Conservation (phyloP, 164 flowering plant genomes). For the Piper longum region DNA sequence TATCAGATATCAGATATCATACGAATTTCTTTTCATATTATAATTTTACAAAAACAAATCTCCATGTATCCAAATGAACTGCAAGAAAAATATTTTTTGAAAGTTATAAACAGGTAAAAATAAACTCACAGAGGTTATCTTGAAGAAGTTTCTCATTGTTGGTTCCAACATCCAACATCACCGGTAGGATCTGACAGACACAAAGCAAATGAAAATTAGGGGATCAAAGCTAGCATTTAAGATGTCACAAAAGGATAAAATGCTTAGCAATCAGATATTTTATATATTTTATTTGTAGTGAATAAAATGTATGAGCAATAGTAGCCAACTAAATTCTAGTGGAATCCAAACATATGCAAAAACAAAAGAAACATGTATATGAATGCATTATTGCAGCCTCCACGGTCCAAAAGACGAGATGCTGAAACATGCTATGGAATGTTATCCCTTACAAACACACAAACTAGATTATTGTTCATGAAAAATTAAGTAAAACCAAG, state of each 20-base stretch:
- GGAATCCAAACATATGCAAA: no score
- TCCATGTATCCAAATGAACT: neutral
- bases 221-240: neutral
- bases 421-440: no score
- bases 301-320: no score
- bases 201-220: neutral
- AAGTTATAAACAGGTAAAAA: neutral
- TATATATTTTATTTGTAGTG: no score
- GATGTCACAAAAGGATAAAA: neutral
- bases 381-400: no score
- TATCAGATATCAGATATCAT: no score
- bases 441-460: neutral
- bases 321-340: no score
- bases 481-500: neutral
- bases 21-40: no score
- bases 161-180: conserved; percentile 97
- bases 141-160: conserved; percentile 82
- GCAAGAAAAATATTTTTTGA: neutral
- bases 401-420: no score
- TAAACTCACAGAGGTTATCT: conserved; percentile 74
- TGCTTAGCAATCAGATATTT: neutral
- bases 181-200: conserved; percentile 64
- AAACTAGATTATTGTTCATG: neutral
- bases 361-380: no score
- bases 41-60: no score